A percentile compares a stretch with the other conserved stretches of the same genome.
These are phyloP conservation scores for Podaxis rugospora DNA, from an alignment of 768 basidiomycete genomes.

Conservation along the genomic window DNA sequence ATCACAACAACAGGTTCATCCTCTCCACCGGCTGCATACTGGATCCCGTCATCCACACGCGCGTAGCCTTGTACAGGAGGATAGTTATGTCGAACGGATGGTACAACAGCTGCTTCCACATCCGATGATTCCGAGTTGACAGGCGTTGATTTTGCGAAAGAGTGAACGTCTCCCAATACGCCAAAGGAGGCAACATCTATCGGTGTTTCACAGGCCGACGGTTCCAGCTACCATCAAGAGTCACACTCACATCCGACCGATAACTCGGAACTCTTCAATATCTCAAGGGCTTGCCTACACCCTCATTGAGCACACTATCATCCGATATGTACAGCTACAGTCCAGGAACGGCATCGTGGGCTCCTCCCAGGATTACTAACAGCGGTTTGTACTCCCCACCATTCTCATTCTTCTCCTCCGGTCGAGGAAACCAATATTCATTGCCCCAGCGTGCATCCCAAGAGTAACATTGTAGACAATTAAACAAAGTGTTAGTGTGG, in stretches of 20 bases:
- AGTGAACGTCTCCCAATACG: slow-evolving; percentile 10
- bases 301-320: slow-evolving; percentile 48
- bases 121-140: no score
- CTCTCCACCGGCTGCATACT: background rate
- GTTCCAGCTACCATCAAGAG: background rate
- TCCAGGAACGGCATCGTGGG: slow-evolving; percentile 37
- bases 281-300: slow-evolving; percentile 45
- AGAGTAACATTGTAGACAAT: slow-evolving; percentile 36
- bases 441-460: slow-evolving; percentile 50
- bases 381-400: slow-evolving; percentile 33
- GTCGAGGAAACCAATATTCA: slow-evolving; percentile 86
- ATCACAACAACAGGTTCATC: background rate
- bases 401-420: slow-evolving; percentile 18
- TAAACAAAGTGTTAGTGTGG: slow-evolving; percentile 30
- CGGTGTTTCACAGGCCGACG: background rate
- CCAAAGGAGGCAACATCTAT: background rate
- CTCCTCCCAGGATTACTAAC: slow-evolving; percentile 73
- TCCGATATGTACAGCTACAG: slow-evolving; percentile 53
- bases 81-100: no score
- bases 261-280: slow-evolving; percentile 21
- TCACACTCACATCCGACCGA: no score
- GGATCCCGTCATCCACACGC: background rate
- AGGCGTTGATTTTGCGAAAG: background rate
- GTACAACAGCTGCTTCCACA: no score
- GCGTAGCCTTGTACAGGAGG: background rate